Percentiles rank a stretch among this genome's conserved stretches.
Evolutionary conservation across 1,139 yeast species (phyloP).

Genomic region (Saccharomyces uvarum): DNA sequence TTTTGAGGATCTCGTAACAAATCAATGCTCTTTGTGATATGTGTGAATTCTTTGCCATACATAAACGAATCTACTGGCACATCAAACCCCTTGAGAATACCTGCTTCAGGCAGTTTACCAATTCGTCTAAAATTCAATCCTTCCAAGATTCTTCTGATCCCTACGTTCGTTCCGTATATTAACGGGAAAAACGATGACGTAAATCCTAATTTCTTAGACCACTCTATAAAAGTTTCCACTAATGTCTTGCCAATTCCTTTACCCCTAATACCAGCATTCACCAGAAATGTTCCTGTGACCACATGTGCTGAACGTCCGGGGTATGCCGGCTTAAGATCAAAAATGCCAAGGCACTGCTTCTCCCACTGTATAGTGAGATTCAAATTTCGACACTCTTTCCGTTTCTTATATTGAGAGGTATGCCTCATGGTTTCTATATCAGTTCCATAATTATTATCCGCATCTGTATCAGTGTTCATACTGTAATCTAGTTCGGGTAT

Average conservation of each 20-base stretch:
- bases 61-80: conserved; percentile 75
- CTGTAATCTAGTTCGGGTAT: conserved; percentile 48
- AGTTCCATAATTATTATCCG: conserved; percentile 16
- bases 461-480: conserved; percentile 10
- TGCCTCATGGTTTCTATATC: conserved; percentile 26
- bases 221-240: conserved; percentile 74
- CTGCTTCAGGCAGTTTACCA: conserved; percentile 79
- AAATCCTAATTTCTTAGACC: conserved; percentile 89
- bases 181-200: conserved; percentile 77
- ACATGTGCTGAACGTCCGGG: conserved; percentile 91
- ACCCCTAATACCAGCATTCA: conserved; percentile 88
- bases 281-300: conserved; percentile 84
- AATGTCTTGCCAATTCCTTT: conserved; percentile 84
- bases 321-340: conserved; percentile 76
- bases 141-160: conserved; percentile 76
- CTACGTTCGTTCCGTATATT: conserved; percentile 80
- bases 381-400: conserved; percentile 26
- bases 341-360: conserved; percentile 80
- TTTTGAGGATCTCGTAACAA: conserved; percentile 25
- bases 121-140: conserved; percentile 67
- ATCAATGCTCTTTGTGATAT: conserved; percentile 30
- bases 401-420: conserved; percentile 20
- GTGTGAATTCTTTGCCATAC: conserved; percentile 49
- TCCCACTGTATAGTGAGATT: conserved; percentile 62
- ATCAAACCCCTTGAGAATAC: conserved; percentile 75